phyloP scores from a whole-genome alignment of 2,329 filamentous ascomycete genomes.

The Davidsoniella australis region DNA sequence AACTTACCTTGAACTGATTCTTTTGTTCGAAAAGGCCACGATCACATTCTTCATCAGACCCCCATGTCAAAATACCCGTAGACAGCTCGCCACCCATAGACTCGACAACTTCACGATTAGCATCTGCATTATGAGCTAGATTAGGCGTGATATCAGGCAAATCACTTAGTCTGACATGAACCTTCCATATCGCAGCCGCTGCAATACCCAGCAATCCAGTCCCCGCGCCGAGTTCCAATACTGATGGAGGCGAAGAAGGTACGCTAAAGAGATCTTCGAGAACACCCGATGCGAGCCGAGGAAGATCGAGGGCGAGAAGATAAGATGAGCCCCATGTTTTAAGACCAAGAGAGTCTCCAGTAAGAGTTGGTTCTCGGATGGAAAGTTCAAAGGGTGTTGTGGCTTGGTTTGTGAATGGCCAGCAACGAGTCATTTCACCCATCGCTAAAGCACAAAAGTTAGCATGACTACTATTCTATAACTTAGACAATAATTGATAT shows the following conservation, averaged over 20 bases:
- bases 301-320: conserved; percentile 59
- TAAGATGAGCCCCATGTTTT: conserved; percentile 95
- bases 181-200: conserved; percentile 54
- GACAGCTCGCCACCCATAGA: conserved; percentile 37
- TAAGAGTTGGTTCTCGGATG: conserved; percentile 74
- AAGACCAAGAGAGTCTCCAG: conserved; percentile 62
- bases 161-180: conserved; percentile 60
- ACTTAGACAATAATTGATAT: background rate
- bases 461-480: background rate
- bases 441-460: conserved; percentile 25
- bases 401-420: conserved; percentile 26
- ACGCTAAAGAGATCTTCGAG: conserved; percentile 29
- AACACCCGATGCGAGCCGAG: conserved; percentile 26
- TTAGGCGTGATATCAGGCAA: conserved; percentile 72
- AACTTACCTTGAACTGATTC: conserved; percentile 34
- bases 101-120: conserved; percentile 42
- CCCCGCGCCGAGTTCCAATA: conserved; percentile 73
- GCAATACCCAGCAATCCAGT: conserved; percentile 84
- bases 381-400: conserved; percentile 40
- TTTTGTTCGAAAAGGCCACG: conserved; percentile 26
- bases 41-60: conserved; percentile 29
- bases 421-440: conserved; percentile 37
- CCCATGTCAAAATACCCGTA: conserved; percentile 61
- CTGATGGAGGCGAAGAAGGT: conserved; percentile 19
- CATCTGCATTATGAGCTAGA: conserved; percentile 51